Base-by-base conservation (phyloP, 768 basidiomycete species). In the Pulveroboletus sp. region DNA sequence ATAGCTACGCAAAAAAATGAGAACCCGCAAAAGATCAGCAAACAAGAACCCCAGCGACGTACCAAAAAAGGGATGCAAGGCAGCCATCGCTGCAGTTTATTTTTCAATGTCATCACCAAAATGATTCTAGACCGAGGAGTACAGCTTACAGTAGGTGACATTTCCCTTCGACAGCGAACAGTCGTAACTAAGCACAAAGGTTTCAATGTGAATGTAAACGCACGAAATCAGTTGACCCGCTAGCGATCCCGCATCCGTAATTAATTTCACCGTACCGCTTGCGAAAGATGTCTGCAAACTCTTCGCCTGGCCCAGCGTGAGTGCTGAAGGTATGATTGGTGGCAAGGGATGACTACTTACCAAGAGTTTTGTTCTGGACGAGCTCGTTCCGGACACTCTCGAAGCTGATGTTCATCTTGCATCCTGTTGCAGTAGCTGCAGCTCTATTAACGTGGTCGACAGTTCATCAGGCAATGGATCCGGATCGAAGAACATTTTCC, bases 141-240 rank as follows among this genome's bases (percentile, higher is more conserved):
- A 17, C 12, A 41, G 24, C 64, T 6, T 55, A 87, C 87, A 79
- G 52, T 90, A 86, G 5, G 85, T 84, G 13, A 90, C 71, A 57
- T 88, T 87, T 14, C 63, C 61, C 63, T 64, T 11, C 6, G 1
- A 25, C 52, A 13, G 47, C 20, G 7, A 32, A 33, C 19, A 23
- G 16, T 49, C 40, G 50, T 4, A 10, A 42, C 27, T 17, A 11
- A 33, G 8, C 21, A 19, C 29, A 9, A n/a, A 36, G 23, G n/a
- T n/a, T 13, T 11, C 10, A 20, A 41, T 29, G 29, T 1, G 33
- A 29, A 39, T 12, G n/a, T 11, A 32, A 10, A 69, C 85, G 69
- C 56, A 90, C 89, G 52, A 92, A 92, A 63, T 91, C 89, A 1
- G 89, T 91, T 10, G 87, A 90, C 5, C 85, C 89, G 45, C 77